Conservation (phyloP, 768 basidiomycete species). For the Clitopilus hobsonii region DNA sequence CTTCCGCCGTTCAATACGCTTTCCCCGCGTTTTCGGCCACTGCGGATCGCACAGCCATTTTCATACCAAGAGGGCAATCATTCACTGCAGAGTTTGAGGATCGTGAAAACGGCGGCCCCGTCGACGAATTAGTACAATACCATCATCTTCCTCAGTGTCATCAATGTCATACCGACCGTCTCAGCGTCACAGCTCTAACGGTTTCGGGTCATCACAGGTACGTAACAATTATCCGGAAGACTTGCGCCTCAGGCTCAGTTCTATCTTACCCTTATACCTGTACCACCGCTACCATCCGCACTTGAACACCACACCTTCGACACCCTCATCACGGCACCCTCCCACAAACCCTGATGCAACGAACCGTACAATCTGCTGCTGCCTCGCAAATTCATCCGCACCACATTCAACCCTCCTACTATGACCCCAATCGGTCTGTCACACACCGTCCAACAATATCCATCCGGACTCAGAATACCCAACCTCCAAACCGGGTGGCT, state of each 20-base stretch:
- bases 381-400: neutral
- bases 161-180: neutral
- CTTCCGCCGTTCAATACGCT: too few relatives aligned
- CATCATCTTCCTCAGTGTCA: neutral
- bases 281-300: neutral
- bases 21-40: neutral
- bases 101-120: neutral
- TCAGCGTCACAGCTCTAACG: neutral
- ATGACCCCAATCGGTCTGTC: neutral
- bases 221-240: neutral
- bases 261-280: neutral
- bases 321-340: neutral
- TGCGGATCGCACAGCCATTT: neutral
- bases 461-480: conserved; percentile 16
- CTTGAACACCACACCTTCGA: neutral
- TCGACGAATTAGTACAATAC: neutral
- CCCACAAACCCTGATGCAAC: neutral
- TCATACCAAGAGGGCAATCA: neutral
- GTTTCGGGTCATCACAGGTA: conserved; percentile 1
- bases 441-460: conserved; percentile 17
- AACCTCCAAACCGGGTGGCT: neutral
- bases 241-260: neutral
- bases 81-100: neutral
- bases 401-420: neutral
- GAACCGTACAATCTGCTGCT: neutral